Evolutionary conservation across 805 yeast species (phyloP).

Genomic region (Schwanniomyces polymorphus): DNA sequence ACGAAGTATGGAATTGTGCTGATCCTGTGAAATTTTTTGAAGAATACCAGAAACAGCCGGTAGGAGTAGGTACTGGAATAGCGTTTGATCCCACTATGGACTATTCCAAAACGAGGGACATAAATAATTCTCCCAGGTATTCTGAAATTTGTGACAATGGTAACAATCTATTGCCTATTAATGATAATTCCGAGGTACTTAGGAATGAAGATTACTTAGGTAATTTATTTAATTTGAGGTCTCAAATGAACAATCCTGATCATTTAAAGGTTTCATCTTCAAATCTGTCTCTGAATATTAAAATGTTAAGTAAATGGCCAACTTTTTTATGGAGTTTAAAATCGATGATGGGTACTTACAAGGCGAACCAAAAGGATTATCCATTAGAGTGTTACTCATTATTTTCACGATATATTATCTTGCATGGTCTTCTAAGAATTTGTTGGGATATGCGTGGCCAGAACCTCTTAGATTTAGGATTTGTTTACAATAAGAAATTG

Average conservation of each 20-base stretch:
- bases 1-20: slow-evolving; percentile 43
- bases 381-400: slow-evolving; percentile 33
- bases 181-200: not conserved
- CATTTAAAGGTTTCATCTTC: not conserved
- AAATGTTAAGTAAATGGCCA: slow-evolving; percentile 25
- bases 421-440: slow-evolving; percentile 35
- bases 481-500: slow-evolving; percentile 29
- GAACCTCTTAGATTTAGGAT: slow-evolving; percentile 29
- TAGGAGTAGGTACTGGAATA: not conserved
- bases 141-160: no score
- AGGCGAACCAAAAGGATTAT: slow-evolving; percentile 29
- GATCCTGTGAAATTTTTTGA: slow-evolving; percentile 19
- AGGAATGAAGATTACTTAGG: not conserved
- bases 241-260: not conserved
- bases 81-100: not conserved
- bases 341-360: slow-evolving; percentile 28
- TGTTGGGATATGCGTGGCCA: slow-evolving; percentile 32
- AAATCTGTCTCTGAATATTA: not conserved
- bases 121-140: not conserved
- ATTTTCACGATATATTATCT: slow-evolving; percentile 33
- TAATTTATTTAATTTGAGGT: not conserved
- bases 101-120: not conserved
- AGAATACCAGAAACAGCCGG: slow-evolving; percentile 5
- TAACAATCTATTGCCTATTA: no score
- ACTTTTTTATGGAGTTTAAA: slow-evolving; percentile 32